phyloP scores from a whole-genome alignment of 2,329 filamentous ascomycete genomes.

The Apiospora malaysiana region DNA sequence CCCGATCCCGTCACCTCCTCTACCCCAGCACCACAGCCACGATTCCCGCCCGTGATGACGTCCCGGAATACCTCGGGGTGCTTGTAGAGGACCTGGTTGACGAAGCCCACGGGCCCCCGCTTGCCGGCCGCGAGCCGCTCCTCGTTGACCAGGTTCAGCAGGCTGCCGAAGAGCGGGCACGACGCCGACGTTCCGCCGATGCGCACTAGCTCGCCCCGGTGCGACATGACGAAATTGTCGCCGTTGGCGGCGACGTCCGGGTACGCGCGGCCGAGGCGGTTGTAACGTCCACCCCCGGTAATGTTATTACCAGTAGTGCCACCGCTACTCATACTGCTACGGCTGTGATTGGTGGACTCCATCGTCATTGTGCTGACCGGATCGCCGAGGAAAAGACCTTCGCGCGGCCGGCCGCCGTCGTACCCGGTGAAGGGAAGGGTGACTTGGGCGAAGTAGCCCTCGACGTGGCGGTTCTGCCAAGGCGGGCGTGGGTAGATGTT shows the following conservation, averaged over 20 bases:
- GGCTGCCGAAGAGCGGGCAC: slow-evolving; percentile 52
- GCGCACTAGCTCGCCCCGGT: slow-evolving; percentile 41
- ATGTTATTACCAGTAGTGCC: too few relatives aligned
- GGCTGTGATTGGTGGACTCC: rapidly evolving
- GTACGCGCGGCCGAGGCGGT: slow-evolving; percentile 52
- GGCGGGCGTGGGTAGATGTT: slow-evolving; percentile 39
- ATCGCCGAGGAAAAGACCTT: neutral
- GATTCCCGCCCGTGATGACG: slow-evolving; percentile 46
- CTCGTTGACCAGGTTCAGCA: slow-evolving; percentile 58
- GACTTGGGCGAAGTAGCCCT: slow-evolving; percentile 33
- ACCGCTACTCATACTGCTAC: neutral
- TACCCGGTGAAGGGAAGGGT: slow-evolving; percentile 38
- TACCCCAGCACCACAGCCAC: slow-evolving; percentile 38
- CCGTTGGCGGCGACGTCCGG: slow-evolving; percentile 55
- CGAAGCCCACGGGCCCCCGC: slow-evolving; percentile 52
- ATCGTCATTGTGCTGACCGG: neutral
- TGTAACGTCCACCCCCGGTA: slow-evolving; percentile 39
- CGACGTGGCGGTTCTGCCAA: slow-evolving; percentile 38
- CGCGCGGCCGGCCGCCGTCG: slow-evolving; percentile 31
- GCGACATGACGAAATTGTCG: slow-evolving; percentile 42
- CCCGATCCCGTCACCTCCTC: neutral
- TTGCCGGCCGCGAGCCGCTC: slow-evolving; percentile 52
- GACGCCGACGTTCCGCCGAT: slow-evolving; percentile 58
- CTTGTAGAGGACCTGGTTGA: slow-evolving; percentile 57
- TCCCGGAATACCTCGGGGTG: slow-evolving; percentile 48